Base-by-base conservation (phyloP, 1,284 basidiomycete genomes). In the Pisolithus thermaeus region DNA sequence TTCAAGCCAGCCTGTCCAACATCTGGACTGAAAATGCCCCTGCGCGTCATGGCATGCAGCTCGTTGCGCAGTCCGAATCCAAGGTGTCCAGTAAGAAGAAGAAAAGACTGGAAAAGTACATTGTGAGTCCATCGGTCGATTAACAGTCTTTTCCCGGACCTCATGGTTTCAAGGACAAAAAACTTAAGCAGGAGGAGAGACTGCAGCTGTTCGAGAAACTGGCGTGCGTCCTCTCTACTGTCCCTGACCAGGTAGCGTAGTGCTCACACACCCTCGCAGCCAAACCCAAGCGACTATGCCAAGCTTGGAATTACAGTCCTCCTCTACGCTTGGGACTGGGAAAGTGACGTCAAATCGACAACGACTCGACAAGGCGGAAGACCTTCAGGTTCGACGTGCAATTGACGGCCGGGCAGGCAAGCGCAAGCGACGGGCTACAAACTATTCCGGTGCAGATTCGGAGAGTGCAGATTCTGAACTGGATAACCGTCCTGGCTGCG, bases 151-250 rank as follows among this genome's bases (percentile, higher is more conserved):
- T 39, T 35, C 16, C 12, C 38, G 47, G 45, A 45, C 23, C 14
- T 7, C 42, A 28, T 43, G 40, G 30, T 22, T 45, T 22, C 49
- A 42, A 92, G 89, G 86, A 90, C 50, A 92, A 92, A 69, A 92
- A 92, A 67, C 70, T 93, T 45, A 89, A 86, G 69, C 89, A 91
- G 65, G 91, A 93, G 59, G 88, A 90, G 57, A 79, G 90, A 43
- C 63, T 80, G 2, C 65, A 75, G 20, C 74, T 93, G 6, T 80
- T 92, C 53, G 80, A 89, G 57, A 91, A 89, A 63, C 72, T 93
- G 51, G 78, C 82, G 90, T 91, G 70, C 58, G 83, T 79, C 36
- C 20, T 36, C n/a, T 28, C 46, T 46, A 23, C 22, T 18, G 18
- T 53, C 40, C 38, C 5, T 14, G 44, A 16, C 46, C 35, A 7